Base-by-base conservation (phyloP, 768 basidiomycete species). In the Termitomyces sp. region DNA sequence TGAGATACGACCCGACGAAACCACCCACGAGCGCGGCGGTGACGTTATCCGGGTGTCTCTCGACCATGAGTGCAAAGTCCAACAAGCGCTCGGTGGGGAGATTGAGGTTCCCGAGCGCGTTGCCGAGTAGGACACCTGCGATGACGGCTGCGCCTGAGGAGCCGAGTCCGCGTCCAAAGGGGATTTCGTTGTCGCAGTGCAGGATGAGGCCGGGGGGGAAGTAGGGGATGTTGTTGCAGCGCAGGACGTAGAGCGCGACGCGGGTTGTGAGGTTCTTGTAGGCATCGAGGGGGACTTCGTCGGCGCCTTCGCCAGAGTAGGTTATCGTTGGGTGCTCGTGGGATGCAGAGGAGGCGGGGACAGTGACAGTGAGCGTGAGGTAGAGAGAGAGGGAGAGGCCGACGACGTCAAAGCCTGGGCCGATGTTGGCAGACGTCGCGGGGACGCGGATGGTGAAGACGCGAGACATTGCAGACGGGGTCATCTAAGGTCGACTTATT, bases 71-170 rank as follows among this genome's bases (percentile, higher is more conserved):
- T 1, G 96, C 96, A 70, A 92, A 96, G 76, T 99, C 97, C 63
- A 98, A 85, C 68, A 96, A 78, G 28, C 97, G 86, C 46, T 81
- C 82, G 33, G 73, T 78, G 15, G 90, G 74, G 12, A 98, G 85
- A 24, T 81, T 70, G 63, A 98, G 83, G 18, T 83, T 66, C 16
- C 92, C 96, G 24, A 98, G 80, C n/a, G 85, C 81, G 70, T 94
- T 84, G 39, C 89, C 97, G 49, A 99, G 84, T 36, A 96, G 82
- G 38, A 97, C 95, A 45, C 97, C 97, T 1, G 95, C 96, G 68
- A 99, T 92, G 68, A 99, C 97, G n/a, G 97, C 96, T 4, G 97
- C 97, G 15, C 96, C 96, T 0, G 97, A 98, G 0, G 96, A 98
- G 52, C 97, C 97, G 54, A 99, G 82, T 12, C 97, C 97, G 58